Evolutionary conservation across 768 basidiomycete genomes (phyloP), one percentile per base, ranked within the genome.

Genomic region (Hypsizygus marmoreus): DNA sequence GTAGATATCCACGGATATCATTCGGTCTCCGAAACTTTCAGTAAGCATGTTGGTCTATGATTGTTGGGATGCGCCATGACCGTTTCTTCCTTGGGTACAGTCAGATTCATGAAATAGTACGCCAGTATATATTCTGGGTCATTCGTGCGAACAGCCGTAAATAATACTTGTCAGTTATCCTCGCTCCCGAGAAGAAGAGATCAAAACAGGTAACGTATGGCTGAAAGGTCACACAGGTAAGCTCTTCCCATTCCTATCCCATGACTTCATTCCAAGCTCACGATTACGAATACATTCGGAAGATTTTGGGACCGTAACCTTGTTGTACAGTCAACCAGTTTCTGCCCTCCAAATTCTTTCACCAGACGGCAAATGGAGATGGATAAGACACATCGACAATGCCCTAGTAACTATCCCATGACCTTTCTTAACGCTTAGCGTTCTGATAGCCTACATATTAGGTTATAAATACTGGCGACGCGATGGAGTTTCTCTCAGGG

Each of bases 301-400:
- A 52, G 51, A 52, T 14, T 26, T 25, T 14, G 51, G 46, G 4
- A 43, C 30, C 12, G 52, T 77, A 35, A 72, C 73, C 2, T 62
- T 77, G 23, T 59, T 79, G 0, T 77, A 70, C 65, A 74, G 73
- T 34, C 76, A 79, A 41, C 76, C 77, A 4, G 68, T 77, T 6
- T 60, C 71, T 0, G 74, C 68, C 0, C 58, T 77, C 13, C 76
- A 77, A 37, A 76, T 77, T 22, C 57, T 71, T 3, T 63, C 66
- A 10, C 66, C 52, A 1, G 69, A 73, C 19, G 71, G 71, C 0
- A 55, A 58, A 25, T 77, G 77, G 75, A 65, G 65, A 32, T 75
- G 73, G 73, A 62, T 77, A 9, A 66, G 58, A 35, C 75, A 76
- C 42, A 62, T 75, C 11, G 71, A 73, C 4, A 76, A 76, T 43